Percentiles rank a stretch among this genome's conserved stretches.
phyloP scores from a whole-genome alignment of 2,329 filamentous ascomycete species.

The Arthrobotrys musiformis region DNA sequence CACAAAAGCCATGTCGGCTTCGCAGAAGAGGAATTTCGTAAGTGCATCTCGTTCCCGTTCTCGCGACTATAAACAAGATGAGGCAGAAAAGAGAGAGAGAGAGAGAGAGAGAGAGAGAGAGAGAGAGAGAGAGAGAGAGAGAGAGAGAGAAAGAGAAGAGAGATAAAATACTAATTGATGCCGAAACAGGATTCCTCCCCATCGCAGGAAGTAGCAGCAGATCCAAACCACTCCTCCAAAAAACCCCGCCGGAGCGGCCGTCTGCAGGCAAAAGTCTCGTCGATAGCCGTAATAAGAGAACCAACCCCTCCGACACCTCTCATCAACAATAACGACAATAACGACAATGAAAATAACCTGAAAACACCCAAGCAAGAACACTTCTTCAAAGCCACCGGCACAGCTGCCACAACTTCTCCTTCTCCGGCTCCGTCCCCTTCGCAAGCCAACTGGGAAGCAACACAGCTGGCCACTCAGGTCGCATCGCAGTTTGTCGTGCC shows the following conservation, averaged over 20 bases:
- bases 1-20: constrained; percentile 54
- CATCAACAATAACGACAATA: too few species aligned
- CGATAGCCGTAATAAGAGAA: constrained; percentile 67
- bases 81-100: too few species aligned
- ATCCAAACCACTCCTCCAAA: constrained; percentile 67
- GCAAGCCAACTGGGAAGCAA: constrained; percentile 66
- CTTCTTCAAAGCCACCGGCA: constrained; percentile 67
- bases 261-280: constrained; percentile 68
- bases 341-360: too few species aligned
- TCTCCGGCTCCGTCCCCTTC: constrained; percentile 66
- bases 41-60: not conserved
- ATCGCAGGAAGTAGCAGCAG: constrained; percentile 21
- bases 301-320: constrained; percentile 84
- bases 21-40: constrained; percentile 53
- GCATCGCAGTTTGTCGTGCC: constrained; percentile 84
- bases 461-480: constrained; percentile 70
- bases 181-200: constrained; percentile 38
- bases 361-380: constrained; percentile 70
- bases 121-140: too few species aligned
- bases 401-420: constrained; percentile 74
- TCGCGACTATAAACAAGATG: not conserved
- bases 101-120: too few species aligned
- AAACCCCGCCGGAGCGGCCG: constrained; percentile 84
- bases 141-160: too few species aligned
- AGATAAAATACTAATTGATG: constrained; percentile 4